Evolutionary conservation across 306 rosid genomes (phyloP), one percentile per base, ranked within the genome.

Genomic region (Cotoneaster glaucophyllus): DNA sequence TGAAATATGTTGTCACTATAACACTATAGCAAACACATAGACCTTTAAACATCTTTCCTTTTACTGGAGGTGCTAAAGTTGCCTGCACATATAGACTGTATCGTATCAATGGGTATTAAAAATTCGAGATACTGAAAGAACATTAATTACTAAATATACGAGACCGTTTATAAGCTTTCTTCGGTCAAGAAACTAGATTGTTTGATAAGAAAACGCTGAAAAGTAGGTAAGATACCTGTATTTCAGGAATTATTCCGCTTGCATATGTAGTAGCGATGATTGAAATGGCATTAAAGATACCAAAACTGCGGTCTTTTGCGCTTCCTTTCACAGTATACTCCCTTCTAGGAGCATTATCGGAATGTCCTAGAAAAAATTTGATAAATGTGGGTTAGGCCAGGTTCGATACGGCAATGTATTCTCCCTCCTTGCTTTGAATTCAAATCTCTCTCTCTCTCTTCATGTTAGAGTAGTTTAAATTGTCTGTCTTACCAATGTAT

Each of bases 21-120:
- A 93, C 97, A 21, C 82, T 22, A 39, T 87, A 93, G 58, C 97
- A 91, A 2, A 93, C 45, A 68, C 93, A 91, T 12, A 91, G 78
- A 63, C 96, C 98, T 84, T 91, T 93, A 29, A 88, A 78, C 97
- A 93, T 93, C 83, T 93, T 89, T 0, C 97, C 93, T 69, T 89
- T 82, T 71, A 93, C 85, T 6, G 98, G 96, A 56, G 96, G 71
- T 52, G 92, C 96, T 68, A 89, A 44, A 3, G 98, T 93, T 84
- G 97, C 98, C 97, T 90, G 84, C 77, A 85, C 7, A 1, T 4
- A 14, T 18, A 50, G 19, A 50, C 17, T 4, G 2, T 15, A 3
- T 50, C 17, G 3, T 9, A 4, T 50, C 21, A 50, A 1, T 50
- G 0, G 19, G 17, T 13, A 15, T 11, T 50, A 50, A 24, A 9